Percentiles rank a stretch among this genome's conserved stretches.
phyloP scores from a whole-genome alignment of 208 protist genomes.

The Wallacemonas sp. region DNA sequence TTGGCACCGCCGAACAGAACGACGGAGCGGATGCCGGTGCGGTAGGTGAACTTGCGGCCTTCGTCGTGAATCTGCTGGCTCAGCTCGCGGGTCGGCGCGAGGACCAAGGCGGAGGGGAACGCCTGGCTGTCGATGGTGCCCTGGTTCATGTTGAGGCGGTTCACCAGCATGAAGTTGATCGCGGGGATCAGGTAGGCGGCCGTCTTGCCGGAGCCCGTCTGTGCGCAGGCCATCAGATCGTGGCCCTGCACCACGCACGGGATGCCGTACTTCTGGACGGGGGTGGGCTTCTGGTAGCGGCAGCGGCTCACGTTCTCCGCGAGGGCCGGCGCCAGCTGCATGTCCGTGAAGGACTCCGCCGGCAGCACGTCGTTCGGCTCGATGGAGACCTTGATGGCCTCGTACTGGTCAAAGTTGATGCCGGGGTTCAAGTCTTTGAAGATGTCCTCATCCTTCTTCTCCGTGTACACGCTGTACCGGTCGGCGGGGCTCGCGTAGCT shows the following conservation, averaged over 20 bases:
- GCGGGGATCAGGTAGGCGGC: slow-evolving; percentile 98
- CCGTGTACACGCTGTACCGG: slow-evolving; percentile 28
- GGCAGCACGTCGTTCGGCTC: slow-evolving; percentile 84
- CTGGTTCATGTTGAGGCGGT: slow-evolving; percentile 57
- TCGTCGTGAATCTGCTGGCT: slow-evolving; percentile 98
- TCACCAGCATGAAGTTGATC: slow-evolving; percentile 90
- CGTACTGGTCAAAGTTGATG: slow-evolving; percentile 94
- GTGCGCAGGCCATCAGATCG: slow-evolving; percentile 99
- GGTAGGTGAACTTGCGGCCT: slow-evolving; percentile 96
- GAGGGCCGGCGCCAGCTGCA: slow-evolving; percentile 88
- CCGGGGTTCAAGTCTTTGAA: slow-evolving; percentile 91
- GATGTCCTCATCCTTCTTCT: slow-evolving; percentile 90
- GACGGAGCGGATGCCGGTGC: slow-evolving; percentile 92
- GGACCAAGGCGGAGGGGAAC: slow-evolving; percentile 92
- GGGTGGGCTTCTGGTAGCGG: slow-evolving; percentile 97
- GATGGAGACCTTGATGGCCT: slow-evolving; percentile 84
- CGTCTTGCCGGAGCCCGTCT: slow-evolving; percentile 99
- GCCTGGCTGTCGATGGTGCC: slow-evolving; percentile 55
- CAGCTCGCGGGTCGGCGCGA: slow-evolving; percentile 98
- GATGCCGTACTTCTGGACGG: slow-evolving; percentile 98
- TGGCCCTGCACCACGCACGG: slow-evolving; percentile 92
- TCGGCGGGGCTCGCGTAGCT: slow-evolving; percentile 24
- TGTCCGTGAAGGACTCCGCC: slow-evolving; percentile 77
- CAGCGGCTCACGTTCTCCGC: slow-evolving; percentile 94
- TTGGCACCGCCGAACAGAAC: slow-evolving; percentile 98